Base-by-base conservation (phyloP, 345 rosid genomes). In the Populus davidiana region DNA sequence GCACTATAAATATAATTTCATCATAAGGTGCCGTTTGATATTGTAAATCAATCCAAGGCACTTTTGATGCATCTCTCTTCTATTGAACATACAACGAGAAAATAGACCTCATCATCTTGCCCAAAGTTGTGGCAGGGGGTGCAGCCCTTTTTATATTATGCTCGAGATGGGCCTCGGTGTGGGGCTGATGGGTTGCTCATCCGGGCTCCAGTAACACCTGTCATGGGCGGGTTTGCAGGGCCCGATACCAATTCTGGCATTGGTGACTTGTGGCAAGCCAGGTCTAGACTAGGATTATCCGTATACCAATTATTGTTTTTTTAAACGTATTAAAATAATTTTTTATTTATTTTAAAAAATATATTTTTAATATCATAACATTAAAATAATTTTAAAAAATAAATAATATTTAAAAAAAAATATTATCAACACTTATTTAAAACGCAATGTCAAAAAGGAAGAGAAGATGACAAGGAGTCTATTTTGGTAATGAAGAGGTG, bases 271-370 rank as follows among this genome's bases (percentile, higher is more conserved):
- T 90, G 93, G 77, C 91, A 87, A 81, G 97, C 91, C 21, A 91
- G 88, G 88, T 93, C 97, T 72, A 89, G 97, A 83, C 81, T 92
- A 80, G 96, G 96, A 3, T 82, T 91, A 83, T 91, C 98, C 97
- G 49, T 94, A 91, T 4, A 4, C 0, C 3, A 4, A 4, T 33
- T 33, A 33, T 33, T 33, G 5, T 3, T 33, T 33, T 33, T 4
- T 33, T 0, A 33, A 31, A 31, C 2, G 0, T 31, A 31, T 31
- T 31, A 31, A 31, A 31, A 31, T 31, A 0, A 31, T 31, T 3
- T 33, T 31, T 31, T 25, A 25, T 31, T 31, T 31, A 3, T 33
- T 33, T 33, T 33, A 0, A 33, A 33, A 33, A 33, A 33, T 3
- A 3, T 33, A 33, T 4, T 33, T 33, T 33, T 33, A 33, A 33